Base-by-base conservation (phyloP, 2,329 filamentous ascomycete genomes). In the Mycosphaerella sp. region DNA sequence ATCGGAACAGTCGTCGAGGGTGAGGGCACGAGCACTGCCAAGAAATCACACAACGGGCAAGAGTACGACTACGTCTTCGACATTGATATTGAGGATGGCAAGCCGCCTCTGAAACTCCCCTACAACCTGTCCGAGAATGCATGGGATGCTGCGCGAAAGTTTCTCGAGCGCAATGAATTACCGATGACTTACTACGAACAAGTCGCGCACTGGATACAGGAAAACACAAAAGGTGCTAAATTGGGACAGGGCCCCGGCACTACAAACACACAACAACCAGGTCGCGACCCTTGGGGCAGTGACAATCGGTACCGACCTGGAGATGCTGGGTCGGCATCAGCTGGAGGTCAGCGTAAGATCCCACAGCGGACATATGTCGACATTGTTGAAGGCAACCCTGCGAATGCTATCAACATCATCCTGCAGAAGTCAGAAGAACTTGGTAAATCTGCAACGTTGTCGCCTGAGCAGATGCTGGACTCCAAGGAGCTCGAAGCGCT, bases 11-110 rank as follows among this genome's bases (percentile, higher is more conserved):
- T 98, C 0, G 93, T 97, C 63, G 83, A 89, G 3, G 87, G 86
- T 4, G 89, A 86, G 38, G 95, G 89, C 67, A 89, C 84, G 60
- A 87, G 89, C 9, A 83, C 83, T 55, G 47, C 51, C 8, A 90
- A 91, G 72, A 82, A 83, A 6, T 79, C 84, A 54, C 86, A 92
- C 67, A 77, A 87, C 1, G 92, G 92, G 32, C 82, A 95, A 67
- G 87, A 92, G 57, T 98, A 95, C 69, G 93, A 98, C 68, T 96
- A 86, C 65, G 91, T 98, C 7, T 97, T 97, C 62, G 91, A 96
- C 66, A 91, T 96, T 26, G 91, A 95, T 64, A 95, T 96, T 58
- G 89, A 95, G 69, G 92, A 96, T 65, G 92, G 90, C 49, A 92
- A 95, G 66, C 91, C 92, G 10, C 83, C 92, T 0, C 76, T 97